Percentiles rank a stretch among this genome's conserved stretches.
phyloP scores from a whole-genome alignment of 2,329 filamentous ascomycete species.

The Diaporthe eres region DNA sequence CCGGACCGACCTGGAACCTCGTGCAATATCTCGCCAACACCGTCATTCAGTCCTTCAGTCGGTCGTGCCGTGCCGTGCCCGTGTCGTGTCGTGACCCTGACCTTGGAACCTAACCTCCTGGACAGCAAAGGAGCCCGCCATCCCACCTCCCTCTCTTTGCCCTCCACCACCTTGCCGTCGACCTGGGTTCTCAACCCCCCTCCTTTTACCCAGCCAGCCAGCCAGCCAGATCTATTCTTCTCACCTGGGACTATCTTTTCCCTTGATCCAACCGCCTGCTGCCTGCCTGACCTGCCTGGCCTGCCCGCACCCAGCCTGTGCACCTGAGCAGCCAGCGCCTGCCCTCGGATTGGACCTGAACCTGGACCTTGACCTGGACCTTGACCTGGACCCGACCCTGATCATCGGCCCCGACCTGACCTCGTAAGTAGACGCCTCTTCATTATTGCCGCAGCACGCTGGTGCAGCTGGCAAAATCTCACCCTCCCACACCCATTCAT shows the following conservation, averaged over 20 bases:
- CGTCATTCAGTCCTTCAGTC: constrained; percentile 28
- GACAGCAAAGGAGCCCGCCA: constrained; percentile 17
- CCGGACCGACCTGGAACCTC: constrained; percentile 26
- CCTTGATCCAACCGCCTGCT: too few species aligned
- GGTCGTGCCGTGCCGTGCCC: constrained; percentile 30
- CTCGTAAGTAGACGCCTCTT: constrained; percentile 23
- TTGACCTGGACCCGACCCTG: constrained; percentile 27
- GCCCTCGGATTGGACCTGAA: background rate
- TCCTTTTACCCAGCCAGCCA: constrained; percentile 1
- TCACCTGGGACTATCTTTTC: background rate
- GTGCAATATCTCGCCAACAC: constrained; percentile 31
- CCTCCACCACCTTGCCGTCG: constrained; percentile 31
- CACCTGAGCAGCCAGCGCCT: constrained; percentile 11
- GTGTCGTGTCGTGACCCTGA: constrained; percentile 33
- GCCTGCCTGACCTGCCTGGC: background rate
- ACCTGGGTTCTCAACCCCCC: constrained; percentile 21
- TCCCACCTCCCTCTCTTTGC: constrained; percentile 31
- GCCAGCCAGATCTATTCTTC: background rate
- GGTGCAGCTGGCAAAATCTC: constrained; percentile 26
- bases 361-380: constrained; percentile 28
- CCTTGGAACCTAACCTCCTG: constrained; percentile 18
- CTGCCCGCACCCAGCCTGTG: constrained; percentile 2
- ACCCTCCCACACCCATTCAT: constrained; percentile 23
- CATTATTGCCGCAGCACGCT: constrained; percentile 28
- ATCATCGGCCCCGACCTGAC: constrained; percentile 20